Base-by-base conservation (phyloP, 169 alveolate species). In the Besnoitia besnoiti region DNA sequence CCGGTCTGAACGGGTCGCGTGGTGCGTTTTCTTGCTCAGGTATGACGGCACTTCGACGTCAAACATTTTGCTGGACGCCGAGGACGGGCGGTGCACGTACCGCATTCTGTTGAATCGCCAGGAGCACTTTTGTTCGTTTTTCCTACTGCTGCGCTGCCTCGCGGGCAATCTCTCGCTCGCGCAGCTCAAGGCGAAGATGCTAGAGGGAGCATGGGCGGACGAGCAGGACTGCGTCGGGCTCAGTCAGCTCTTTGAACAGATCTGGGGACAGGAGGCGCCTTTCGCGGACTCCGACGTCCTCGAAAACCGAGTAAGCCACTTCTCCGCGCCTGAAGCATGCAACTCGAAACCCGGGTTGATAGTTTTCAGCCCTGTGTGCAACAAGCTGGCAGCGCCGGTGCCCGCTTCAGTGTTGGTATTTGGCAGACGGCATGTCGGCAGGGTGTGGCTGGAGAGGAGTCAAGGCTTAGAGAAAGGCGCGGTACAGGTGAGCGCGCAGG, bases 231-330 rank as follows among this genome's bases (percentile, higher is more conserved):
- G 89, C 1, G 76, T 82, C 8, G 87, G 42, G 39, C 75, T 79
- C 88, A 90, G 87, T 39, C 62, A 80, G 19, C 80, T 90, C 35
- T 88, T 94, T 77, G 94, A 95, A 90, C 96, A 96, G 55, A 44
- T 96, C 33, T 87, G 94, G 94, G 91, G 97, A 85, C 85, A 96
- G 79, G 96, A 95, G 76, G 80, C 95, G 27, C 92, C 89, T 44
- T 89, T 96, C 27, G 95, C 95, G 37, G 99, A 97, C 85, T 94
- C 95, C n/a, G 99, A 97, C 91, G 85, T 97, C 12, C 85, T 92
- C 50, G 98, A 97, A 90, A 96, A 97, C 77, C 95, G 98, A 77
- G 96, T 94, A 76, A n/a, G n/a, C n/a, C n/a, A n/a, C n/a, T n/a
- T n/a, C n/a, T n/a, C n/a, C n/a, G n/a, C n/a, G n/a, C n/a, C n/a